These are phyloP conservation scores for Paramecium caudatum DNA, from an alignment of 73 alveolate species.

Conservation along the genomic window DNA sequence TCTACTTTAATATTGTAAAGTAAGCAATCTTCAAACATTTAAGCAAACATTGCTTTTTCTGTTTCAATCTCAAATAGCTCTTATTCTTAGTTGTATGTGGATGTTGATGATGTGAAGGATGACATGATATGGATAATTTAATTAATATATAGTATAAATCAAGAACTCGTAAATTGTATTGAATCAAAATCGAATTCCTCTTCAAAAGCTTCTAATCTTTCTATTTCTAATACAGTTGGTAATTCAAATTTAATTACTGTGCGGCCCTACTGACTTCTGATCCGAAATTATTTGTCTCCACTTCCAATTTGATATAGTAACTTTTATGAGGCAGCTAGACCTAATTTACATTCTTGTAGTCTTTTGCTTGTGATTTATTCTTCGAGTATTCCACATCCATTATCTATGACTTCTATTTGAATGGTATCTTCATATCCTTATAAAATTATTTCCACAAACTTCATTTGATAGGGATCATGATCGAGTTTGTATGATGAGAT, in stretches of 20 bases:
- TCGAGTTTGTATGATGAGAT: neutral
- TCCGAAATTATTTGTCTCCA: neutral
- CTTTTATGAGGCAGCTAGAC: constrained; percentile 13
- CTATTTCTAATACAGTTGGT: neutral
- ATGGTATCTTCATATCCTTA: neutral
- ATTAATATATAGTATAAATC: too few species aligned
- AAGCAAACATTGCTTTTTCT: too few species aligned
- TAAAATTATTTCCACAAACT: neutral
- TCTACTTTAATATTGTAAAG: too few species aligned
- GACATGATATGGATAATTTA: too few species aligned
- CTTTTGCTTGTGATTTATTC: neutral
- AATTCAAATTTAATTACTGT: neutral
- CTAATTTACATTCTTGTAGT: constrained; percentile 22
- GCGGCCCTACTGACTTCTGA: neutral
- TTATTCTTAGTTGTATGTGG: too few species aligned
- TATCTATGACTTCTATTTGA: neutral
- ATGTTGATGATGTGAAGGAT: too few species aligned
- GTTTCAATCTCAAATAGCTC: too few species aligned
- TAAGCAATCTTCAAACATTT: too few species aligned
- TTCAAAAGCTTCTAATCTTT: neutral
- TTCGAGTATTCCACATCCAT: constrained; percentile 24
- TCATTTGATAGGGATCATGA: neutral
- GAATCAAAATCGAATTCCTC: neutral
- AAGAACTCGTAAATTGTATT: too few species aligned
- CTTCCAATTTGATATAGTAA: neutral